Conservation (phyloP, 768 basidiomycete genomes). For the Hygrophorus russula region DNA sequence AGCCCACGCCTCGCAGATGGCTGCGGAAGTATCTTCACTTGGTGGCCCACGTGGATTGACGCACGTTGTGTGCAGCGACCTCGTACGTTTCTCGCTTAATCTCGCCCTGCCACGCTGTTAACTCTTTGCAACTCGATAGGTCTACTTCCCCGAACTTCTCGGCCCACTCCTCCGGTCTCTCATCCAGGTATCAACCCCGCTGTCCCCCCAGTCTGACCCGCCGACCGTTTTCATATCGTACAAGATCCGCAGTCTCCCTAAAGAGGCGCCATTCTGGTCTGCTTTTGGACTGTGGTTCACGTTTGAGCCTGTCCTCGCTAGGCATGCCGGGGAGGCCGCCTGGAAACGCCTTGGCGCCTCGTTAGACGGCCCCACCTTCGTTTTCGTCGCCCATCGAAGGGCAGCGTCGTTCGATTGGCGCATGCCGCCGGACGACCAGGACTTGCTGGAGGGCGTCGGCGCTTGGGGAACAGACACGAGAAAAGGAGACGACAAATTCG, state of each 20-base stretch:
- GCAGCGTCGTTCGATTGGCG: slow-evolving; percentile 47
- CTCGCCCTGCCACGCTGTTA: background rate
- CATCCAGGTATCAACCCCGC: slow-evolving; percentile 54
- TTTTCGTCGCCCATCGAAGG: slow-evolving; percentile 53
- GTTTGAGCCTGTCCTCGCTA: slow-evolving; percentile 43
- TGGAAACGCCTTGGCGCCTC: slow-evolving; percentile 34
- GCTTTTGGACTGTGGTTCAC: slow-evolving; percentile 74
- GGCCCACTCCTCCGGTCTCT: slow-evolving; percentile 68
- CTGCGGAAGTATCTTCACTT: slow-evolving; percentile 22
- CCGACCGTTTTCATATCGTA: slow-evolving; percentile 55
- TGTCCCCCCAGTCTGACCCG: slow-evolving; percentile 4
- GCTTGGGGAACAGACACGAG: slow-evolving; percentile 27
- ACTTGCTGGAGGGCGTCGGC: slow-evolving; percentile 48
- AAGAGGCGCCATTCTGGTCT: slow-evolving; percentile 69
- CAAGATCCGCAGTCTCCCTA: slow-evolving; percentile 60
- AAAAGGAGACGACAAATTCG: slow-evolving; percentile 63
- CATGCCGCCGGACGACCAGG: slow-evolving; percentile 38
- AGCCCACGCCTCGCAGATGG: slow-evolving; percentile 29
- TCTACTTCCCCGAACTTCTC: slow-evolving; percentile 79
- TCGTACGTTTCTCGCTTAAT: slow-evolving; percentile 33
- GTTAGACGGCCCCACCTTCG: slow-evolving; percentile 36
- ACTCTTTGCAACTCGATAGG: slow-evolving; percentile 24
- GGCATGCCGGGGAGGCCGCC: slow-evolving; percentile 7
- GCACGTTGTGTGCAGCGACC: slow-evolving; percentile 75
- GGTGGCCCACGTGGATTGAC: slow-evolving; percentile 23